Evolutionary conservation across 2,329 filamentous ascomycete species (phyloP).

Genomic region (Epichloe coenophiala): DNA sequence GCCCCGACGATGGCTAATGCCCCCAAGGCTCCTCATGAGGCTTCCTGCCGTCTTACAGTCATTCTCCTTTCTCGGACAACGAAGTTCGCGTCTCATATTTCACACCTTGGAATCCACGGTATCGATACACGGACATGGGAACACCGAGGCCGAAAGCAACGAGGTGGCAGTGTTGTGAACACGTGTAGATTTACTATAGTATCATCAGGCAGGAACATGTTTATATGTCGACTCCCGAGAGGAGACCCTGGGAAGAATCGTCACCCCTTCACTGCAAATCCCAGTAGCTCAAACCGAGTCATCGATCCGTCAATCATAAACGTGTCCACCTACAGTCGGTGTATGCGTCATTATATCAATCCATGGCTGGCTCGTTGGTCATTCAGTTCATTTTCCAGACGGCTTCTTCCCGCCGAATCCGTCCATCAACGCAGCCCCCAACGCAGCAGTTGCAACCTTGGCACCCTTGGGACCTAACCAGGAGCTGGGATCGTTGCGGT

Average conservation of each 20-base stretch:
- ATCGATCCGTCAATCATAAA: not conserved
- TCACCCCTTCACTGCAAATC: too few species aligned
- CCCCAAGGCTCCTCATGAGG: too few species aligned
- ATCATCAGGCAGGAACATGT: not conserved
- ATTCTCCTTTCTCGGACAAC: too few species aligned
- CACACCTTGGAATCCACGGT: too few species aligned
- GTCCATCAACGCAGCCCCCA: conserved; percentile 35
- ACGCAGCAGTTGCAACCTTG: conserved; percentile 33
- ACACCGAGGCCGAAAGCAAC: too few species aligned
- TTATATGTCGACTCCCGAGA: not conserved
- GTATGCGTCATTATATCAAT: not conserved
- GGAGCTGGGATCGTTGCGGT: conserved; percentile 29
- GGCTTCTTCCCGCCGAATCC: conserved; percentile 24
- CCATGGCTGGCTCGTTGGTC: not conserved
- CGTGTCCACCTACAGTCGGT: not conserved
- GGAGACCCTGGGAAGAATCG: not conserved
- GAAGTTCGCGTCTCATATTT: too few species aligned
- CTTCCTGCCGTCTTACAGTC: too few species aligned
- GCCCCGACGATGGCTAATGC: too few species aligned
- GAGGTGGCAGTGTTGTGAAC: too few species aligned
- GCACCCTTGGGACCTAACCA: conserved; percentile 37
- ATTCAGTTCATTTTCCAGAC: not conserved
- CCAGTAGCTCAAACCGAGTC: too few species aligned
- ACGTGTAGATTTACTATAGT: too few species aligned
- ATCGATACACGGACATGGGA: too few species aligned